Conservation (phyloP, 176 grass and related monocot genomes). For the Oryza australiensis region DNA sequence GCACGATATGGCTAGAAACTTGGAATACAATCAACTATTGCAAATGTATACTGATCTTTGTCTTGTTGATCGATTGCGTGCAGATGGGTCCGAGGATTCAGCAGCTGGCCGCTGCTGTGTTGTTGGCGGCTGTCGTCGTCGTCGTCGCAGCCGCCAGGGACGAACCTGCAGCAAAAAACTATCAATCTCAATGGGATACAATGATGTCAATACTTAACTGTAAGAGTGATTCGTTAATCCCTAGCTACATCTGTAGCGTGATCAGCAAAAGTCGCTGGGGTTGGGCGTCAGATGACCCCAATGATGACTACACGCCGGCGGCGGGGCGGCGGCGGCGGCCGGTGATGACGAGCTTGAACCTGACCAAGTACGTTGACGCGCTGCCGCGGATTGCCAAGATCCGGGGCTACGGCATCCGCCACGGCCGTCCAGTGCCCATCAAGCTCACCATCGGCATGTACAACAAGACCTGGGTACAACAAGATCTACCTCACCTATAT, state of each 20-base stretch:
- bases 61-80: background rate
- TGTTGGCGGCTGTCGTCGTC: background rate
- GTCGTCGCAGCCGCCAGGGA: background rate
- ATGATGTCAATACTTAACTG: background rate
- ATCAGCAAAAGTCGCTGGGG: background rate
- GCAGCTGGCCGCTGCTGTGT: background rate
- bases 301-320: background rate
- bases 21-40: no score
- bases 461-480: background rate
- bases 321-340: no score
- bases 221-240: background rate
- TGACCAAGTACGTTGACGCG: background rate
- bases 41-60: background rate
- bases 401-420: background rate
- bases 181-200: background rate
- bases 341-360: background rate
- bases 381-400: background rate
- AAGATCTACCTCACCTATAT: no score
- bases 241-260: background rate
- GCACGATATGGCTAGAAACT: no score
- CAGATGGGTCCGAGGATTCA: background rate
- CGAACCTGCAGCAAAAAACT: background rate
- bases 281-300: background rate
- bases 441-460: background rate
- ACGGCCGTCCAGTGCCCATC: background rate